These are phyloP conservation scores for Stylosanthes scabra DNA, from an alignment of 331 rosid genomes.

Conservation along the genomic window DNA sequence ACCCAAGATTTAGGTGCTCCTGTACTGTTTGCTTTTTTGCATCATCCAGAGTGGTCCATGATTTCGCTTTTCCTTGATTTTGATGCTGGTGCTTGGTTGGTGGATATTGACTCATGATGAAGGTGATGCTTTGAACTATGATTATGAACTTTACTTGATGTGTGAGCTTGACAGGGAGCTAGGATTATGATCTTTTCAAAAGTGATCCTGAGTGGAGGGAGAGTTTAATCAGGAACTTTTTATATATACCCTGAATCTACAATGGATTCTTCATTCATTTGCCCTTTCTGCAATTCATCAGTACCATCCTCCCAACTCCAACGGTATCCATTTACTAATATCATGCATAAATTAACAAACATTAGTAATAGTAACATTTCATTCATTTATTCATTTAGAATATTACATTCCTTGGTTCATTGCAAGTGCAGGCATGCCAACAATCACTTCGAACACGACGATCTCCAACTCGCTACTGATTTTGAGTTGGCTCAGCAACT, in stretches of 20 bases:
- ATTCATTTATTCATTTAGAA: too few relatives aligned
- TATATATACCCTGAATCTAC: background rate
- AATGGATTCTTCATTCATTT: constrained; percentile 55
- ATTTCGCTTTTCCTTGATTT: constrained; percentile 21
- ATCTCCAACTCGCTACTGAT: constrained; percentile 51
- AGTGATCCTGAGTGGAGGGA: constrained; percentile 38
- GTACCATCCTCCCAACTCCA: constrained; percentile 69
- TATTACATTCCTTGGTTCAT: background rate
- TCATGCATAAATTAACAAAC: too few relatives aligned
- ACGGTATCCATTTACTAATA: constrained; percentile 42
- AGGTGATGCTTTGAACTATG: constrained; percentile 35
- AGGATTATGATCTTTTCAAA: constrained; percentile 6
- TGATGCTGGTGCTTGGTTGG: constrained; percentile 29
- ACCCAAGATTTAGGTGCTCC: background rate
- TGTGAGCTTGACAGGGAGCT: constrained; percentile 32
- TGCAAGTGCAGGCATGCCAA: constrained; percentile 48
- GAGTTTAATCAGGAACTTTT: constrained; percentile 36
- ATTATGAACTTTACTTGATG: constrained; percentile 16
- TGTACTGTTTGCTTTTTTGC: constrained; percentile 28
- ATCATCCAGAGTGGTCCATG: constrained; percentile 38
- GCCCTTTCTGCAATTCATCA: constrained; percentile 71
- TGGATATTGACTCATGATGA: constrained; percentile 32
- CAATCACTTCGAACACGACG: constrained; percentile 40
- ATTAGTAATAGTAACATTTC: too few relatives aligned
- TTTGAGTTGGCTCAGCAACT: constrained; percentile 48